phyloP scores from a whole-genome alignment of 495 filamentous ascomycete genomes.

The Beverwykella pulmonaria region DNA sequence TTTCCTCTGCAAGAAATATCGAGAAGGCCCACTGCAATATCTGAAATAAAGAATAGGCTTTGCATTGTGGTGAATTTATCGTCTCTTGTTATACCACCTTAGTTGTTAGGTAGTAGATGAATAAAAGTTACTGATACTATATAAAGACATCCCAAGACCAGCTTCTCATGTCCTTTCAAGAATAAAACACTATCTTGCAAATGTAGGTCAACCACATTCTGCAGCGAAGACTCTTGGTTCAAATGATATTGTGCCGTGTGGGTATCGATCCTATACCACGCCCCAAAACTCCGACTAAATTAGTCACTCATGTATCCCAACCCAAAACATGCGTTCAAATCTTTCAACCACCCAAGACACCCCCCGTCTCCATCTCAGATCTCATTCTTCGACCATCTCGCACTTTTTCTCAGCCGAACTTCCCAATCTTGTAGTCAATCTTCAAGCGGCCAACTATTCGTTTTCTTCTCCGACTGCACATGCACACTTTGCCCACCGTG shows the following conservation, averaged over 20 bases:
- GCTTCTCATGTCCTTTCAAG: neutral
- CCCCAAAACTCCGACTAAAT: neutral
- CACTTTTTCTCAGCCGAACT: neutral
- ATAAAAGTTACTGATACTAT: neutral
- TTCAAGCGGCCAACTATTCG: conserved; percentile 15
- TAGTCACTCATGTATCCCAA: neutral
- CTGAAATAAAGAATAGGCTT: too few species aligned
- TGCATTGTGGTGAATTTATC: too few species aligned
- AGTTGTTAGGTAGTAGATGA: too few species aligned
- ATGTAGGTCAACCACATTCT: neutral
- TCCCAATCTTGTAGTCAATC: conserved; percentile 11
- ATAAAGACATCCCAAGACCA: neutral
- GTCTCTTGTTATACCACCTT: too few species aligned
- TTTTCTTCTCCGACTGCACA: neutral
- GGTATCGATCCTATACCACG: neutral
- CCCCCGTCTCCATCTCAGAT: neutral
- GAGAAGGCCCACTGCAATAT: too few species aligned
- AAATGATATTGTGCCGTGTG: too few species aligned
- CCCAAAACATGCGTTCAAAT: neutral
- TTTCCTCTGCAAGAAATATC: too few species aligned
- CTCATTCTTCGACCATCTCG: neutral
- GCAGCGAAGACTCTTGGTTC: neutral
- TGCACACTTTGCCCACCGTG: neutral
- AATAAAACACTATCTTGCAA: neutral
- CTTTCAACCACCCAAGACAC: neutral